These are phyloP conservation scores for Draba incana DNA, from an alignment of 345 rosid genomes.

Conservation along the genomic window DNA sequence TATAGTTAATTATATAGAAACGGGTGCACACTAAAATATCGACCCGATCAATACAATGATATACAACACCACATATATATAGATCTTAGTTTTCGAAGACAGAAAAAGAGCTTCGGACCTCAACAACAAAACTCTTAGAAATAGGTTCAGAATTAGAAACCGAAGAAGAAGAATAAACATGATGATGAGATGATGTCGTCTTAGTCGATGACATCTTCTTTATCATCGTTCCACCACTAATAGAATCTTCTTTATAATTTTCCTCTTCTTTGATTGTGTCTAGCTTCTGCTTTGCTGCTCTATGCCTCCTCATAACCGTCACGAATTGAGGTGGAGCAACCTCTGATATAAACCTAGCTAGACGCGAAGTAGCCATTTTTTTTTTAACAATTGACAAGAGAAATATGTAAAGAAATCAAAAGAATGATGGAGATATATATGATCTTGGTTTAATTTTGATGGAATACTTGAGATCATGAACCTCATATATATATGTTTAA, in stretches of 20 bases:
- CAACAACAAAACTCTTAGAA: constrained; percentile 44
- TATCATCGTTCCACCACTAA: constrained; percentile 41
- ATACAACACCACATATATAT: neutral
- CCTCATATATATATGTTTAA: constrained; percentile 24
- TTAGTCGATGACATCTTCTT: constrained; percentile 17
- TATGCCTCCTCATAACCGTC: constrained; percentile 63
- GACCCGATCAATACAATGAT: constrained; percentile 28
- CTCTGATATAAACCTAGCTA: constrained; percentile 70
- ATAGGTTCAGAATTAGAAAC: constrained; percentile 28
- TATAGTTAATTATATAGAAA: neutral
- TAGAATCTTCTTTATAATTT: constrained; percentile 47
- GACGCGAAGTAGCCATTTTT: constrained; percentile 67
- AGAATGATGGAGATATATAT: neutral
- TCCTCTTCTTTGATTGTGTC: constrained; percentile 90
- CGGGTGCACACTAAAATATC: constrained; percentile 35
- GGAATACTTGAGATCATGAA: constrained; percentile 31
- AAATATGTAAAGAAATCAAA: neutral
- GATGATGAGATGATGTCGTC: constrained; percentile 27
- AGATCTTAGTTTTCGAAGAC: constrained; percentile 27
- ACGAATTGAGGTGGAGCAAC: constrained; percentile 84
- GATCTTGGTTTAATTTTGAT: constrained; percentile 17
- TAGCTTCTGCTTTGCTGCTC: constrained; percentile 55
- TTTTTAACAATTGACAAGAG: neutral
- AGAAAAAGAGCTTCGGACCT: constrained; percentile 38
- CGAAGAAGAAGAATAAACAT: constrained; percentile 21